Evolutionary conservation across 2,329 filamentous ascomycete genomes (phyloP), one percentile per base, ranked within the genome.

Genomic region (Fusarium luffae): DNA sequence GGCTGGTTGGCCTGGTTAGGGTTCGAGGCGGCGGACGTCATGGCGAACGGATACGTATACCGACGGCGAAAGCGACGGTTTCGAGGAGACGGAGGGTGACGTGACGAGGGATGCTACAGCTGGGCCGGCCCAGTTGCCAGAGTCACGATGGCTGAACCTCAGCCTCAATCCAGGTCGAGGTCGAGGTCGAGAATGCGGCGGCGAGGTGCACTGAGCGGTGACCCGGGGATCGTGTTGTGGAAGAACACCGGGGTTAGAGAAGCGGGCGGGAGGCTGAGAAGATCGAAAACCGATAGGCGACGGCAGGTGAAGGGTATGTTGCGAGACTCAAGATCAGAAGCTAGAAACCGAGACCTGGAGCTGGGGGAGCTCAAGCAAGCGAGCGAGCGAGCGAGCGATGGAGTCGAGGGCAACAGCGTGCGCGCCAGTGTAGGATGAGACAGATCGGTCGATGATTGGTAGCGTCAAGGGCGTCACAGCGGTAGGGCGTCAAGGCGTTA

Each of bases 11-110:
- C 74, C 63, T 77, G 75, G 63, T 74, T 76, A 44, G 76, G 69
- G 62, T 78, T 78, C 42, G 77, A 74, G 59, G 77, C 74, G 63
- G 79, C 76, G 55, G 80, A 81, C 67, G 80, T 74, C 80, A 82
- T 82, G 64, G 59, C 59, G 73, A 58, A 54, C 52, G 59, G 51
- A 47, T 66, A 63, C 66, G 67, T 64, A 69, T 63, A 49, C 50
- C 42, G 42, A 54, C 27, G 50, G 51, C 48, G 47, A 59, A 37
- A 59, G 43, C 51, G 57, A 65, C 21, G 41, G 23, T 47, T 59
- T 47, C 46, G 48, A 59, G 25, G 40, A 37, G 44, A 61, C 59
- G n/a, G 47, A 50, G 46, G 49, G 62, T 59, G 68, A 69, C 42
- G 61, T 66, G 61, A 66, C 54, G 54, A 48, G 25, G 58, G 64